Evolutionary conservation across 1,284 basidiomycete genomes (phyloP).

Genomic region (Cystobasidiaceae sp.): DNA sequence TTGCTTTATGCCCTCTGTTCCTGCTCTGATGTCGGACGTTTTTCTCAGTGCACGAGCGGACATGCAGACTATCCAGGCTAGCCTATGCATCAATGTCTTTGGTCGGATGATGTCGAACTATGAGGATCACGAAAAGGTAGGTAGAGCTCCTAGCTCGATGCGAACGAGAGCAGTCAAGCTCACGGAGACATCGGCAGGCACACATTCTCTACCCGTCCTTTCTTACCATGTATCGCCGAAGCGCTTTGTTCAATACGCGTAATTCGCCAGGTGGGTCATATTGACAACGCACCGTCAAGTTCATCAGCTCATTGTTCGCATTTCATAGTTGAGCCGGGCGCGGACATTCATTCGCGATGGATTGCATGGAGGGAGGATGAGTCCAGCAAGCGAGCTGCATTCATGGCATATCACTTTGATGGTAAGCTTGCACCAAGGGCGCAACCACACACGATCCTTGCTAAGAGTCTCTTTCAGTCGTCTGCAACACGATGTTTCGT

Average conservation of each 20-base stretch:
- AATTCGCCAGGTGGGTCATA: not conserved
- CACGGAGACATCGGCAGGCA: conserved; percentile 5
- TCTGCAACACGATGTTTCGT: conserved; percentile 39
- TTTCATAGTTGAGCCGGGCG: conserved; percentile 29
- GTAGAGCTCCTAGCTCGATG: not conserved
- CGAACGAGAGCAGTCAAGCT: not conserved
- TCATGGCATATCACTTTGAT: conserved; percentile 40
- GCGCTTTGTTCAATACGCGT: conserved; percentile 1
- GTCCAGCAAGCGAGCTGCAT: conserved; percentile 36
- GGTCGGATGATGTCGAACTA: conserved; percentile 22
- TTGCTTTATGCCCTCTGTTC: not conserved
- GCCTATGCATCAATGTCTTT: conserved; percentile 12
- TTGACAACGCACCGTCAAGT: no score
- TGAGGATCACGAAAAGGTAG: conserved; percentile 21
- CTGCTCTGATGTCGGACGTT: not conserved
- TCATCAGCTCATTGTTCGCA: conserved; percentile 16
- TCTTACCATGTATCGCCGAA: conserved; percentile 28
- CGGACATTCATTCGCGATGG: conserved; percentile 37
- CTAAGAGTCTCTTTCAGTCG: not conserved
- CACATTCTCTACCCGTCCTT: conserved; percentile 39
- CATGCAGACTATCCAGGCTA: conserved; percentile 27
- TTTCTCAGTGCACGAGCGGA: conserved; percentile 11
- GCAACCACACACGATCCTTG: not conserved
- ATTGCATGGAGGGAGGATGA: conserved; percentile 41
- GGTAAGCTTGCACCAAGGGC: conserved; percentile 29